A percentile compares a stretch with the other conserved stretches of the same genome.
Evolutionary conservation across 1,284 basidiomycete species (phyloP).

Genomic region (Anthracocystis setariae): DNA sequence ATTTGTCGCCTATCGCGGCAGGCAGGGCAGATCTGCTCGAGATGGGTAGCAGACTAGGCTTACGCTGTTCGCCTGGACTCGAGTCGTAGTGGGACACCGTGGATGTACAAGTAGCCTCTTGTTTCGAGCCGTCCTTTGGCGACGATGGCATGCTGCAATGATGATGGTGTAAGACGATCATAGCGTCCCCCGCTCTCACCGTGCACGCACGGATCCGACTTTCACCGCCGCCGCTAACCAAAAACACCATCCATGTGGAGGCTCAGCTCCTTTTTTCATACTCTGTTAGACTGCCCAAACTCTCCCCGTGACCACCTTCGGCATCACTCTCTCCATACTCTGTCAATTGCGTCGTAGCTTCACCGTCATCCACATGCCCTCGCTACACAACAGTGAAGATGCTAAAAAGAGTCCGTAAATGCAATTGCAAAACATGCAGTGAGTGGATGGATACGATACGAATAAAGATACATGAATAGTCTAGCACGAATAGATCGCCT

Average conservation of each 20-base stretch:
- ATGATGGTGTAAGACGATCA: neutral
- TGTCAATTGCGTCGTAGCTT: too few relatives aligned
- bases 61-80: neutral
- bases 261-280: neutral
- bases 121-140: neutral
- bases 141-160: constrained; percentile 17
- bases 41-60: constrained; percentile 19
- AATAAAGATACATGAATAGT: neutral
- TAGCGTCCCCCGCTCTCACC: neutral
- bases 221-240: neutral
- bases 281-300: neutral
- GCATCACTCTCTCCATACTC: too few relatives aligned
- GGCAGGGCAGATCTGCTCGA: neutral
- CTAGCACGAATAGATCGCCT: constrained; percentile 18
- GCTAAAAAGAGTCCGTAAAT: neutral
- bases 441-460: constrained; percentile 1
- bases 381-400: too few relatives aligned
- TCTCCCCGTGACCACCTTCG: too few relatives aligned
- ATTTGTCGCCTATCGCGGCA: too few relatives aligned
- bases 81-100: neutral
- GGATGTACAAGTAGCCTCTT: neutral
- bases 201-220: neutral
- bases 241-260: neutral
- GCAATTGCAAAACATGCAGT: neutral
- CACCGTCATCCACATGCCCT: too few relatives aligned